A percentile compares a stretch with the other conserved stretches of the same genome.
Conservation (phyloP, 139 green algal genomes). For the Deuterostichococcus epilithicus region DNA sequence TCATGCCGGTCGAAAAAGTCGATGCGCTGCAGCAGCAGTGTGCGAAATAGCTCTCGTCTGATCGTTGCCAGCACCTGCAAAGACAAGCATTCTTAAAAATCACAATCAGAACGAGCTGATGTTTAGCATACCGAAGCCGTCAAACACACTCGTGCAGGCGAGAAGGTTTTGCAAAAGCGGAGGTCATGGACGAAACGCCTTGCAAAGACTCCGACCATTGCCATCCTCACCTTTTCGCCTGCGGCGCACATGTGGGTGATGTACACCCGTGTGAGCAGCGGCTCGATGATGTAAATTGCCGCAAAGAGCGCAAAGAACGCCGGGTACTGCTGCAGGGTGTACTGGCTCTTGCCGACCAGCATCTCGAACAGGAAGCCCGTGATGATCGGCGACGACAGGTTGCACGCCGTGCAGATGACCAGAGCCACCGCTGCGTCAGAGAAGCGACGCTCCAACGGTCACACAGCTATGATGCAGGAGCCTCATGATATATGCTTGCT, state of each 20-base stretch:
- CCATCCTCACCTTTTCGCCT: slow-evolving; percentile 60
- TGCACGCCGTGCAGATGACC: slow-evolving; percentile 70
- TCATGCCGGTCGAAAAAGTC: slow-evolving; percentile 57
- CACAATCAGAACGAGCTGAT: neutral
- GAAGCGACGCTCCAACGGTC: neutral
- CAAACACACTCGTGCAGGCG: no score
- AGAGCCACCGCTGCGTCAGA: slow-evolving; percentile 37
- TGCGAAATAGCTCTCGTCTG: slow-evolving; percentile 76
- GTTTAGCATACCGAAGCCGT: no score
- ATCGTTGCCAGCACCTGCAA: slow-evolving; percentile 47
- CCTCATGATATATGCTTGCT: no score
- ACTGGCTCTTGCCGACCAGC: slow-evolving; percentile 48
- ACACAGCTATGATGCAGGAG: neutral
- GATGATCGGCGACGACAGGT: slow-evolving; percentile 77
- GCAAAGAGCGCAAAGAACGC: slow-evolving; percentile 60
- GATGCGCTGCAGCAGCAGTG: slow-evolving; percentile 74
- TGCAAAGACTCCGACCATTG: no score
- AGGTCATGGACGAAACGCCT: no score
- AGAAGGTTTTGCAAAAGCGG: no score
- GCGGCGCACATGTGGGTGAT: slow-evolving; percentile 64
- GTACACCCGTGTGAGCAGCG: slow-evolving; percentile 78
- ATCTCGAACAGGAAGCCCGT: slow-evolving; percentile 78
- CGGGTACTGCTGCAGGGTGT: slow-evolving; percentile 14
- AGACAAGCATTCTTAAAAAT: neutral
- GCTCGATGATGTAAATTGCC: slow-evolving; percentile 75